Evolutionary conservation across 768 basidiomycete species (phyloP), one percentile per base, ranked within the genome.

Genomic region (Boletus reticulatus): DNA sequence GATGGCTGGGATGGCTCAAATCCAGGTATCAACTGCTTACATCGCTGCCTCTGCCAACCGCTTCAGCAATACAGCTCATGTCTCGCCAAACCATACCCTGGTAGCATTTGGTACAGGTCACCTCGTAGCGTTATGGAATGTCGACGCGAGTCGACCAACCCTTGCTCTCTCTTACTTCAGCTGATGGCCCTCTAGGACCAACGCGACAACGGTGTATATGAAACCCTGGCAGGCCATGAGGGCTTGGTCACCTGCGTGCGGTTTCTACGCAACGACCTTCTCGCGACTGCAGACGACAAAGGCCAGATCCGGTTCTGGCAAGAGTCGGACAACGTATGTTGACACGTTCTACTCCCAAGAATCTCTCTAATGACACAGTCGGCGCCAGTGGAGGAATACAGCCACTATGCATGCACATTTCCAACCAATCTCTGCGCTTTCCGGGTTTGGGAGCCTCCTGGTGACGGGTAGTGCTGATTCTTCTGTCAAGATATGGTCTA

Each of bases 391-490:
- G 92, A 73, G 56, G 16, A 61, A 67, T 31, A 67, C 72, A 1
- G 62, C 62, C 12, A 73, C 72, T 31, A 59, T 80, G 3, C 72
- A 84, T 55, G 90, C 85, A 0, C 95, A 98, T 70, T 57, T 72
- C 17, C 79, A 82, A 50, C 79, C 90, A 1, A 80, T 98, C 29
- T 88, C 91, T 13, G 78, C 87, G 4, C 68, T 98, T 4, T 82
- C 79, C 39, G 74, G 78, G 2, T 72, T 77, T 48, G 76, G 73
- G 16, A 68, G 75, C 43, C 71, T 76, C 36, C 57, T 95, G 10
- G 78, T 87, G 3, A 92, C 92, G 0, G 94, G 91, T 1, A 85
- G 89, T 16, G 96, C 94, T 0, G 94, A 98, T 69, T 83, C 85
- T 1, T 73, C 74, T 1, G 78, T 95, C 42, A 92, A 89, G 69